Conservation (phyloP, 1,139 yeast species). For the Saccharomyces hybrid region DNA sequence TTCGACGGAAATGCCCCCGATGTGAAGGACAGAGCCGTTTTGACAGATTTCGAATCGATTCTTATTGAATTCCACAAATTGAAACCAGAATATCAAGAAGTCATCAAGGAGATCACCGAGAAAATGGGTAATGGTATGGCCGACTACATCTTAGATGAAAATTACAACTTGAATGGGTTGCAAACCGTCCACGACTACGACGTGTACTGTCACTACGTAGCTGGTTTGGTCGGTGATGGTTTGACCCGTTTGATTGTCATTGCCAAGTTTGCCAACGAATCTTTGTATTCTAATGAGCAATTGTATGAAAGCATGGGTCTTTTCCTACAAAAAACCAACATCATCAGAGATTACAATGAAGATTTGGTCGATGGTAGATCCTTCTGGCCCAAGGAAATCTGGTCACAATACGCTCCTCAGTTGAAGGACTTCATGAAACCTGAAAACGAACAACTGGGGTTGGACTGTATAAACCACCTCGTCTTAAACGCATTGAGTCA, state of each 20-base stretch:
- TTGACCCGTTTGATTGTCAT: slow-evolving; percentile 69
- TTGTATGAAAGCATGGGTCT: slow-evolving; percentile 87
- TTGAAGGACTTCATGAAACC: slow-evolving; percentile 50
- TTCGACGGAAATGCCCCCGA: slow-evolving; percentile 65
- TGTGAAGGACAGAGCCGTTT: slow-evolving; percentile 74
- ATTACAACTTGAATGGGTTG: slow-evolving; percentile 73
- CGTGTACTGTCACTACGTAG: slow-evolving; percentile 91
- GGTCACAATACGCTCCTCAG: slow-evolving; percentile 70
- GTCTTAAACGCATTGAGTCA: slow-evolving; percentile 75
- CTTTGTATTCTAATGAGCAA: slow-evolving; percentile 40
- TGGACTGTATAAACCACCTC: slow-evolving; percentile 72
- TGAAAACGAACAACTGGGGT: slow-evolving; percentile 46
- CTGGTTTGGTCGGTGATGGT: slow-evolving; percentile 97
- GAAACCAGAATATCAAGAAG: slow-evolving; percentile 68
- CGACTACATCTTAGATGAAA: slow-evolving; percentile 72
- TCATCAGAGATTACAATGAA: slow-evolving; percentile 90
- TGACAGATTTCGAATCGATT: slow-evolving; percentile 65
- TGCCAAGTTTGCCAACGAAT: slow-evolving; percentile 54
- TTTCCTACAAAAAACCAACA: slow-evolving; percentile 68
- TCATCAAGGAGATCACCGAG: slow-evolving; percentile 65
- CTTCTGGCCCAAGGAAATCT: slow-evolving; percentile 93
- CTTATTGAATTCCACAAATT: slow-evolving; percentile 64
- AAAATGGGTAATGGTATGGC: slow-evolving; percentile 99
- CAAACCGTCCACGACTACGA: slow-evolving; percentile 75
- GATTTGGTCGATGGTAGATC: slow-evolving; percentile 88